Base-by-base conservation (phyloP, 2,329 filamentous ascomycete genomes). In the Claviceps monticola region DNA sequence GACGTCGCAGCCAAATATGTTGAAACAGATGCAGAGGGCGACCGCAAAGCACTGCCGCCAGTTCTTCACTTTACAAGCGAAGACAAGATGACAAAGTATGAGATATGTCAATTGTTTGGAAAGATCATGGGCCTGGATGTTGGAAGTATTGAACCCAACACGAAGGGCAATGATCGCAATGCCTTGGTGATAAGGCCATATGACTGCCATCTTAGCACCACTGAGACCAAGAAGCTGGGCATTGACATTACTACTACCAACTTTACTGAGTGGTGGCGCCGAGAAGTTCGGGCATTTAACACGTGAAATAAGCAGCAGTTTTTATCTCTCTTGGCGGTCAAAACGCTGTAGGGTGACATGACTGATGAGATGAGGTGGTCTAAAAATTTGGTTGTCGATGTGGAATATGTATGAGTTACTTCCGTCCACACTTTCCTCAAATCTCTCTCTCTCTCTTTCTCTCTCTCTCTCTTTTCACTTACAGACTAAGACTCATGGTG, bases 41-140 rank as follows among this genome's bases (percentile, higher is more conserved):
- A 76, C 39, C 69, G 73, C 49, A 64, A 71, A 11, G 62, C 70
- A 16, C 68, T 95, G 41, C 89, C 89, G 0, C 70, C 63, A 29
- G 78, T 89, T 44, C 73, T 95, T 17, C 89, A 96, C 51, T 95
- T 95, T 68, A 87, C 84, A 3, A 88, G 87, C 46, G 88, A 95
- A 67, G 86, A 95, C 59, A 79, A 75, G 57, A 86, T 83, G 73
- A 95, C 89, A 46, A 95, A 95, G 71, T 94, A 90, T 66, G 82
- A 91, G 65, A 95, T 96, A 52, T 90, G 86, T 64, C 71, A 87
- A 68, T 70, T 76, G 9, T 83, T 95, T 62, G 84, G 81, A 4
- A 81, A 88, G 54, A 87, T 95, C 53, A 82, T 94, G 75, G 87
- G 84, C 0, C 64, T 94, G 51, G 76, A 84, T 11, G 72, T 84